These are phyloP conservation scores for Auricularia sp. DNA, from an alignment of 768 basidiomycete genomes.

Conservation along the genomic window DNA sequence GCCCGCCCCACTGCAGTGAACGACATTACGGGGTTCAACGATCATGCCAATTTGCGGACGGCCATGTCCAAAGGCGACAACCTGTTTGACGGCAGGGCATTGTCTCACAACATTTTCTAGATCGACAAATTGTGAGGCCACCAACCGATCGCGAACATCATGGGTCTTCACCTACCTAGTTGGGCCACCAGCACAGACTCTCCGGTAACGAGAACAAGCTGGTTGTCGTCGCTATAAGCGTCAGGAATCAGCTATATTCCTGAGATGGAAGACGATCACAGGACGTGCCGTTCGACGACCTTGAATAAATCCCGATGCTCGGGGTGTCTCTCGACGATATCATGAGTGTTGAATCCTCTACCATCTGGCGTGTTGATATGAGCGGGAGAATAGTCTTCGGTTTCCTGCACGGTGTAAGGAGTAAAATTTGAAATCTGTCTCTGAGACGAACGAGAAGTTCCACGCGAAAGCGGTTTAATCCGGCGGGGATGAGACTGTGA, in stretches of 20 bases:
- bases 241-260: not conserved
- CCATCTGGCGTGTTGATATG: not conserved
- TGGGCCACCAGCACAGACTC: not conserved
- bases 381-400: not conserved
- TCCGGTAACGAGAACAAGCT: not conserved
- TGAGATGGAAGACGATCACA: not conserved
- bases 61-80: not conserved
- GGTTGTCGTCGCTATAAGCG: not conserved
- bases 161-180: not conserved
- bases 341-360: not conserved
- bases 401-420: not conserved
- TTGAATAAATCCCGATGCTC: not conserved
- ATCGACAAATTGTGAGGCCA: not conserved
- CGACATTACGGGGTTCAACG: not conserved
- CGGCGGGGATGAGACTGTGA: not conserved
- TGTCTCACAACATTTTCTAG: not conserved
- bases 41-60: not conserved
- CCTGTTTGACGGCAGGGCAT: not conserved
- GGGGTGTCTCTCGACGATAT: not conserved
- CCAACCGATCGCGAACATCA: not conserved
- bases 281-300: not conserved
- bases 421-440: not conserved
- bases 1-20: not conserved
- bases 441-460: not conserved
- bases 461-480: not conserved